phyloP scores from a whole-genome alignment of 2,329 filamentous ascomycete species.

The Lecanicillium sp. region DNA sequence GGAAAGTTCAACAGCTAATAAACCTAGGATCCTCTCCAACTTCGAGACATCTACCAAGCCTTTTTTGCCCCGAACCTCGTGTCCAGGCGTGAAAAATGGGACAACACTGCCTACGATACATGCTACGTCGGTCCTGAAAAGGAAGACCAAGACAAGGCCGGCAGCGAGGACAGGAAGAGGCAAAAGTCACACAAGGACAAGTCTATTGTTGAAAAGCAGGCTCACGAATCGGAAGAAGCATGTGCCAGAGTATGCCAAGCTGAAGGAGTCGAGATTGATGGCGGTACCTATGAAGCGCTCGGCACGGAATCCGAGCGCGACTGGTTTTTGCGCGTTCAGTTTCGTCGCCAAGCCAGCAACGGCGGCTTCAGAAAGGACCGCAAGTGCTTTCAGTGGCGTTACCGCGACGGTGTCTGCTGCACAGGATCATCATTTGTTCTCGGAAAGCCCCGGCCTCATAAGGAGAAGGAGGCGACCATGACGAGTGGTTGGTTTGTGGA shows the following conservation, averaged over 20 bases:
- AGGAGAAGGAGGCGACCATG: slow-evolving; percentile 23
- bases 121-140: slow-evolving; percentile 34
- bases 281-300: slow-evolving; percentile 23
- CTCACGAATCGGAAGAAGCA: slow-evolving; percentile 35
- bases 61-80: slow-evolving; percentile 37
- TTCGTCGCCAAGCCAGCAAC: slow-evolving; percentile 13
- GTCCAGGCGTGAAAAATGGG: slow-evolving; percentile 37
- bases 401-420: slow-evolving; percentile 35
- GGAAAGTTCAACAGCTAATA: slow-evolving; percentile 2
- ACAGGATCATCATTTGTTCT: slow-evolving; percentile 34
- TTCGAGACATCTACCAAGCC: slow-evolving; percentile 40
- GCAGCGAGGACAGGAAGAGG: slow-evolving; percentile 21
- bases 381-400: slow-evolving; percentile 39
- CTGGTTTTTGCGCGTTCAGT: slow-evolving; percentile 18
- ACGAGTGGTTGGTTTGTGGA: slow-evolving; percentile 38
- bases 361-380: slow-evolving; percentile 21
- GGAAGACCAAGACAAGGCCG: slow-evolving; percentile 23
- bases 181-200: slow-evolving; percentile 31
- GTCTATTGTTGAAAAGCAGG: slow-evolving; percentile 32
- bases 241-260: slow-evolving; percentile 41
- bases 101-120: slow-evolving; percentile 41
- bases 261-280: slow-evolving; percentile 25
- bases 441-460: slow-evolving; percentile 27
- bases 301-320: slow-evolving; percentile 19
- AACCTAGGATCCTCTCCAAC: slow-evolving; percentile 31